phyloP scores from a whole-genome alignment of 75 land plant species.

The Sequoiadendron giganteum region DNA sequence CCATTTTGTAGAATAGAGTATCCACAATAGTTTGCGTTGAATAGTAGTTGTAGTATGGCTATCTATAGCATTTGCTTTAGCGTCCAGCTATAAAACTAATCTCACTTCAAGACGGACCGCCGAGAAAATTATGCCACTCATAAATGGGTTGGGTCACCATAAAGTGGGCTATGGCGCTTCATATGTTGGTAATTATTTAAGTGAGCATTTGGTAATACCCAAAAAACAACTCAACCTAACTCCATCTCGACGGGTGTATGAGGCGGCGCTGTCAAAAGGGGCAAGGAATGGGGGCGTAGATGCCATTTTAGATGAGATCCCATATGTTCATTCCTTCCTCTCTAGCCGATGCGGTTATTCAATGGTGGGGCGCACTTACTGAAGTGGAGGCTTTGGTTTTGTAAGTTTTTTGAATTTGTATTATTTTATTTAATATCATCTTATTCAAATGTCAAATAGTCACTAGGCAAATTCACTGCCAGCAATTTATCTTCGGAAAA shows the following conservation, averaged over 20 bases:
- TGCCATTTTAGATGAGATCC: conserved; percentile 28
- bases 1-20: no score
- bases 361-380: no score
- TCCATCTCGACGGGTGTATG: conserved; percentile 20
- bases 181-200: conserved; percentile 9
- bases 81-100: conserved; percentile 71
- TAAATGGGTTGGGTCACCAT: background rate
- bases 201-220: background rate
- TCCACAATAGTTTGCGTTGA: no score
- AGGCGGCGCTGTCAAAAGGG: conserved; percentile 39
- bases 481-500: no score
- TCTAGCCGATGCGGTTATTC: no score
- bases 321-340: no score
- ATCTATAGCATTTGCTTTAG: background rate
- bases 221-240: conserved; percentile 16
- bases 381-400: no score
- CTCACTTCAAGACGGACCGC: conserved; percentile 65
- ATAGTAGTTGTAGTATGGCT: no score
- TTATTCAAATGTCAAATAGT: background rate
- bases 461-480: no score
- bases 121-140: conserved; percentile 51
- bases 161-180: no score
- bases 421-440: no score
- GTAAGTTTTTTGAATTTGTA: conserved; percentile 12
- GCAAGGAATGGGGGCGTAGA: conserved; percentile 46